Conservation (phyloP, 495 filamentous ascomycete genomes). For the Cercophora scortea region DNA sequence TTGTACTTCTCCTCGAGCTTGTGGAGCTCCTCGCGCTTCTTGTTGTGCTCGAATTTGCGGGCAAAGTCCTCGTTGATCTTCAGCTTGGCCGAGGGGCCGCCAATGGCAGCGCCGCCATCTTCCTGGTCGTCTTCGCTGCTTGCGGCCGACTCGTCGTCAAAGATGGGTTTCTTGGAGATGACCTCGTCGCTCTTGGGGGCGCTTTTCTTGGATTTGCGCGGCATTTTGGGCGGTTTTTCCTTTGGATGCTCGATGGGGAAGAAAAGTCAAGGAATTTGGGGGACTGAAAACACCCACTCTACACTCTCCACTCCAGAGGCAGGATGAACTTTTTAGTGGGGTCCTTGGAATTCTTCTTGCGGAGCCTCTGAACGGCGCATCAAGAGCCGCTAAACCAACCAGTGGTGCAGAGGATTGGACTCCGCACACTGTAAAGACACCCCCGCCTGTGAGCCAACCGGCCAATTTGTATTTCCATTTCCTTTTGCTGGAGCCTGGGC, state of each 20-base stretch:
- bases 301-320: background rate
- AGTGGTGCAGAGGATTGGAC: too few relatives aligned
- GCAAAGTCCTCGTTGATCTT: slow-evolving; percentile 91
- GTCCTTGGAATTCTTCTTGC: slow-evolving; percentile 1
- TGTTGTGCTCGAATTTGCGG: slow-evolving; percentile 87
- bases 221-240: slow-evolving; percentile 8
- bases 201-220: slow-evolving; percentile 4
- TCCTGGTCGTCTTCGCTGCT: slow-evolving; percentile 46
- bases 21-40: slow-evolving; percentile 86
- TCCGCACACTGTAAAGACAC: too few relatives aligned
- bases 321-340: slow-evolving; percentile 21
- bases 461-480: too few relatives aligned
- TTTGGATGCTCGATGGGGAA: background rate
- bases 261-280: slow-evolving; percentile 1
- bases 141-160: slow-evolving; percentile 26
- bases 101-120: slow-evolving; percentile 49
- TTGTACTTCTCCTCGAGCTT: slow-evolving; percentile 84
- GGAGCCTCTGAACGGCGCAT: too few relatives aligned
- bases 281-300: background rate
- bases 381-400: too few relatives aligned
- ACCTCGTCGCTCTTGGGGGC: background rate
- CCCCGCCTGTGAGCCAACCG: too few relatives aligned
- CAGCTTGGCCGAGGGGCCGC: slow-evolving; percentile 45
- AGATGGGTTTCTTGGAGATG: slow-evolving; percentile 15
- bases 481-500: too few relatives aligned